Conservation (phyloP, 2,329 filamentous ascomycete species). For the Colletotrichum tamarilloi region DNA sequence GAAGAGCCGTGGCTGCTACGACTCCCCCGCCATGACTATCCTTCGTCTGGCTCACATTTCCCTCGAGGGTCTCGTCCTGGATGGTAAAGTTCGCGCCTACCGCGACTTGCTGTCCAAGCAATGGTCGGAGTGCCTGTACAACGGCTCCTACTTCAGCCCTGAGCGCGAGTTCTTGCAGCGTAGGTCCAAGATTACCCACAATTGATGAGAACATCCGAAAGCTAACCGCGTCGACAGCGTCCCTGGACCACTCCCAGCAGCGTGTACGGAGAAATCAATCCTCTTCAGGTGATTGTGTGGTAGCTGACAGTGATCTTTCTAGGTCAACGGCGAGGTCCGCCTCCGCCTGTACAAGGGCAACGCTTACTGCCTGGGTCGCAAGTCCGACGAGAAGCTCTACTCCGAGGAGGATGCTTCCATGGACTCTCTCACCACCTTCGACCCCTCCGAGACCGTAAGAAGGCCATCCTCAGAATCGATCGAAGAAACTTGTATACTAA, state of each 20-base stretch:
- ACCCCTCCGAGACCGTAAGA: slow-evolving; percentile 49
- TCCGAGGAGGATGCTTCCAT: slow-evolving; percentile 60
- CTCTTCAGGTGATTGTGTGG: not conserved
- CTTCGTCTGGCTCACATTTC: slow-evolving; percentile 50
- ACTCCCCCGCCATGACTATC: slow-evolving; percentile 42
- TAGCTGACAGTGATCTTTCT: not conserved
- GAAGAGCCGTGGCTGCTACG: slow-evolving; percentile 69
- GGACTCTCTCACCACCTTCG: slow-evolving; percentile 59
- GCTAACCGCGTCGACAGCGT: slow-evolving; percentile 17
- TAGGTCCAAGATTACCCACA: not conserved
- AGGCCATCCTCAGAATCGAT: not conserved
- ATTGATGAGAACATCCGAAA: fast-evolving
- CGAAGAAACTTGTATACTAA: not conserved
- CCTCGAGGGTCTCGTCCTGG: slow-evolving; percentile 68
- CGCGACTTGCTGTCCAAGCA: slow-evolving; percentile 64
- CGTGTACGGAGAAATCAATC: not conserved
- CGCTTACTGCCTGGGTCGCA: slow-evolving; percentile 58
- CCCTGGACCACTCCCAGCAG: slow-evolving; percentile 30
- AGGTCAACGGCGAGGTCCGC: slow-evolving; percentile 41
- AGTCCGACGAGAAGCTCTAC: slow-evolving; percentile 62
- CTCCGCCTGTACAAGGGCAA: slow-evolving; percentile 52
- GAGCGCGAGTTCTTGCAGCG: slow-evolving; percentile 31
- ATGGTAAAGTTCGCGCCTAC: slow-evolving; percentile 63
- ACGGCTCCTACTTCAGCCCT: slow-evolving; percentile 66
- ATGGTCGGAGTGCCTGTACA: slow-evolving; percentile 46